These are phyloP conservation scores for Colletotrichum sansevieriae DNA, from an alignment of 2,329 filamentous ascomycete species.

Conservation along the genomic window DNA sequence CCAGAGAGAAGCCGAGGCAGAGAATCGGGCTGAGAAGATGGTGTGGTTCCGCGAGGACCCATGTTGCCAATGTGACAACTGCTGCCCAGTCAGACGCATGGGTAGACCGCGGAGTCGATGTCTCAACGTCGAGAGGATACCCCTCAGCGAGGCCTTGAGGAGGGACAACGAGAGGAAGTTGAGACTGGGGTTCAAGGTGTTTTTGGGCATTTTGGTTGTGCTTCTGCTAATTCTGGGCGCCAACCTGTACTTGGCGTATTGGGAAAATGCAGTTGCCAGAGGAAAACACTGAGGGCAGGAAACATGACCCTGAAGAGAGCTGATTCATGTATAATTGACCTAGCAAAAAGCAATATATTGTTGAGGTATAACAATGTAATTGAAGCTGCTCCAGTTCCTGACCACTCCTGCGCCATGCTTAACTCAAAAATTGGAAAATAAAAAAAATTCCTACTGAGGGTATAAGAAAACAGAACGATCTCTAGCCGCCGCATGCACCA, in stretches of 20 bases:
- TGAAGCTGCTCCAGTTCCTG: too few relatives aligned
- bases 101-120: neutral
- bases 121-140: neutral
- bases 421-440: neutral
- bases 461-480: neutral
- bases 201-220: neutral
- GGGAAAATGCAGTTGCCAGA: too few relatives aligned
- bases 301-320: too few relatives aligned
- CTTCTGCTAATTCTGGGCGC: neutral
- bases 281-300: too few relatives aligned
- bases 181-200: neutral
- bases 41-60: neutral
- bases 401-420: neutral
- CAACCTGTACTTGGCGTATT: neutral
- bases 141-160: neutral
- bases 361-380: too few relatives aligned
- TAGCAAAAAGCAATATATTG: too few relatives aligned
- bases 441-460: neutral
- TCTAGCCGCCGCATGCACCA: neutral
- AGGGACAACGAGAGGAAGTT: neutral
- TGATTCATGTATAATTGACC: too few relatives aligned
- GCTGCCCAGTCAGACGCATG: neutral
- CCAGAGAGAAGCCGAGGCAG: neutral
- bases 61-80: neutral
- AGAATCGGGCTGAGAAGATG: neutral